phyloP scores from a whole-genome alignment of 805 yeast species.

The Wickerhamiella sergipiensis region DNA sequence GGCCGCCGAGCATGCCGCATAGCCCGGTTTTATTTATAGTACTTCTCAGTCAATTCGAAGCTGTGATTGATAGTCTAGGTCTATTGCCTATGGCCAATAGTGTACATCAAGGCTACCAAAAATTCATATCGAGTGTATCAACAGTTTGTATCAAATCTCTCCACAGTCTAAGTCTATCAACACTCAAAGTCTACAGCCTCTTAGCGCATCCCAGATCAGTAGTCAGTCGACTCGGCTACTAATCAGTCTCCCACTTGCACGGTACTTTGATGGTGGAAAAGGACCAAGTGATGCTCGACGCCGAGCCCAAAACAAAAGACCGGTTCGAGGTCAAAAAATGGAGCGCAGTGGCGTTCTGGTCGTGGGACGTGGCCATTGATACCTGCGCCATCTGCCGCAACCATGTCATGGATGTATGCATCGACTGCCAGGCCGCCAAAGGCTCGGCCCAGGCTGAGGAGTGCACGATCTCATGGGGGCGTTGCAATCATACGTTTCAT shows the following conservation, averaged over 20 bases:
- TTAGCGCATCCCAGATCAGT: too few relatives aligned
- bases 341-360: conserved; percentile 99
- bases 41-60: too few relatives aligned
- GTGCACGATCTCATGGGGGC: conserved; percentile 95
- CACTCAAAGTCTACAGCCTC: too few relatives aligned
- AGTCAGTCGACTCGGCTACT: too few relatives aligned
- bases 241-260: background rate
- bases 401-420: conserved; percentile 94
- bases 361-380: conserved; percentile 94
- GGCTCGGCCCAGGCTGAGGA: conserved; percentile 49
- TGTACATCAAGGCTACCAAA: too few relatives aligned
- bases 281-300: conserved; percentile 2
- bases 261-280: background rate
- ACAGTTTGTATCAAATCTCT: too few relatives aligned
- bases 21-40: too few relatives aligned
- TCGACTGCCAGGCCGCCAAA: conserved; percentile 84
- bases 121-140: too few relatives aligned
- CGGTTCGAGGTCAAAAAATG: conserved; percentile 89
- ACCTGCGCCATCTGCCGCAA: conserved; percentile 97
- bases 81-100: too few relatives aligned
- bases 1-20: too few relatives aligned
- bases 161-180: too few relatives aligned
- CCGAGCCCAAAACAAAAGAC: conserved; percentile 8
- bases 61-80: too few relatives aligned
- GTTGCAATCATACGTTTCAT: conserved; percentile 97